phyloP scores from a whole-genome alignment of 2,329 filamentous ascomycete species.

The Teratosphaeria viscida region DNA sequence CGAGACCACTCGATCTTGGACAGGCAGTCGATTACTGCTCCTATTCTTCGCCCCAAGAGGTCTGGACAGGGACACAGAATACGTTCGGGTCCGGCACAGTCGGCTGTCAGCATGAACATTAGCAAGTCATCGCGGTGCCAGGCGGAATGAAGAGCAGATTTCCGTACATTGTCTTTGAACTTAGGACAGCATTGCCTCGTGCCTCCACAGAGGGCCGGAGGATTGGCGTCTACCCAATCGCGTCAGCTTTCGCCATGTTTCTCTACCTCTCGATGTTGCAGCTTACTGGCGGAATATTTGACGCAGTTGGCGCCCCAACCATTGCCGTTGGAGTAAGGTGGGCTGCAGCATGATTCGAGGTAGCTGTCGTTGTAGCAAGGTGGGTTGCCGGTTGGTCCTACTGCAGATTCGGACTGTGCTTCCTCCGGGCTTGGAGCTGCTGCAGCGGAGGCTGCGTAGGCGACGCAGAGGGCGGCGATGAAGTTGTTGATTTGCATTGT shows the following conservation, averaged over 20 bases:
- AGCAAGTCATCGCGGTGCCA: background rate
- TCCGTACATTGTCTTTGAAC: background rate
- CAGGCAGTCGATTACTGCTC: background rate
- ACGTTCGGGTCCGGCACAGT: background rate
- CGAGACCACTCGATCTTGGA: no score
- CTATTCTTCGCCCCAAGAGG: background rate
- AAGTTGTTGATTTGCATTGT: background rate
- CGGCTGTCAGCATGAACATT: background rate
- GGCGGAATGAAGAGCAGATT: background rate
- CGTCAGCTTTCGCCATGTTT: no score
- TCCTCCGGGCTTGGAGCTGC: background rate
- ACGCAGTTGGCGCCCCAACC: background rate
- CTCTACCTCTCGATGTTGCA: no score
- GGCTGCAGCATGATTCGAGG: background rate
- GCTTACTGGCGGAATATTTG: no score
- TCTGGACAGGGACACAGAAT: background rate
- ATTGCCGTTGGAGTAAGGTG: background rate
- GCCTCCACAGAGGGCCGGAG: background rate
- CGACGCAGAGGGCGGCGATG: background rate
- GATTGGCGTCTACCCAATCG: no score
- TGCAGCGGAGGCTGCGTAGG: background rate
- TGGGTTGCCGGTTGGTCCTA: background rate
- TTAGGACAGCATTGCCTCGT: background rate
- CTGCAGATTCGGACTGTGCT: background rate
- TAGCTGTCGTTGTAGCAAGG: background rate